These are phyloP conservation scores for Pestalotiopsis sp. DNA, from an alignment of 2,329 filamentous ascomycete genomes.

Conservation along the genomic window DNA sequence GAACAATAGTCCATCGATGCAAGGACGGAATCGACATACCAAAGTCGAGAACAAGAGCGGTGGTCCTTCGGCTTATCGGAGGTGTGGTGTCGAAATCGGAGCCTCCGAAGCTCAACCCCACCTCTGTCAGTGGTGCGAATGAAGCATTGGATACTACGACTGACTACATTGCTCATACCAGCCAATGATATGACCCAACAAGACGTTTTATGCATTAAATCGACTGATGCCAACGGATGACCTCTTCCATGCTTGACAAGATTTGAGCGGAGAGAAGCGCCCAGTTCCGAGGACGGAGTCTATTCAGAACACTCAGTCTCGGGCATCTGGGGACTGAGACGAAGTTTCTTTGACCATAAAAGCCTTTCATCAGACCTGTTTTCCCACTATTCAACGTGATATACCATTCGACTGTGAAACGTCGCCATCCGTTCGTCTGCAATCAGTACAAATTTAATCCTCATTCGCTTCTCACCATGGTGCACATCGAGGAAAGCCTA, in stretches of 20 bases:
- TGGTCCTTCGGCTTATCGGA: not conserved
- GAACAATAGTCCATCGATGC: not conserved
- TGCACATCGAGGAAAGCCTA: slow-evolving; percentile 18
- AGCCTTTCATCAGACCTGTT: not conserved
- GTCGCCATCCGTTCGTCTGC: not conserved
- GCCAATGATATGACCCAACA: not conserved
- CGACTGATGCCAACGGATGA: not conserved
- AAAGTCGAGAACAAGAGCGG: not conserved
- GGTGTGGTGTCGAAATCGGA: not conserved
- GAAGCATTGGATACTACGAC: not conserved
- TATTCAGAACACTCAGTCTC: not conserved
- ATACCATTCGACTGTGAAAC: not conserved
- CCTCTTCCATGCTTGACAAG: not conserved
- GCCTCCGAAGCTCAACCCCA: not conserved
- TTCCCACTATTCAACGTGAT: not conserved
- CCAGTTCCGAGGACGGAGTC: not conserved
- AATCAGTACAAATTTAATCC: not conserved
- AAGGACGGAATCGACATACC: not conserved
- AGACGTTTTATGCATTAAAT: not conserved
- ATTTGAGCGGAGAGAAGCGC: not conserved
- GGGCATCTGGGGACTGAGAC: not conserved
- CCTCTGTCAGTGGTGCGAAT: not conserved
- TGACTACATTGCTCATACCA: not conserved
- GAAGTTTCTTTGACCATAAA: not conserved
- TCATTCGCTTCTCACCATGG: slow-evolving; percentile 11